Evolutionary conservation across 148 eudicot genomes (phyloP), one percentile per base, ranked within the genome.

Genomic region (Dysphania ambrosioides): DNA sequence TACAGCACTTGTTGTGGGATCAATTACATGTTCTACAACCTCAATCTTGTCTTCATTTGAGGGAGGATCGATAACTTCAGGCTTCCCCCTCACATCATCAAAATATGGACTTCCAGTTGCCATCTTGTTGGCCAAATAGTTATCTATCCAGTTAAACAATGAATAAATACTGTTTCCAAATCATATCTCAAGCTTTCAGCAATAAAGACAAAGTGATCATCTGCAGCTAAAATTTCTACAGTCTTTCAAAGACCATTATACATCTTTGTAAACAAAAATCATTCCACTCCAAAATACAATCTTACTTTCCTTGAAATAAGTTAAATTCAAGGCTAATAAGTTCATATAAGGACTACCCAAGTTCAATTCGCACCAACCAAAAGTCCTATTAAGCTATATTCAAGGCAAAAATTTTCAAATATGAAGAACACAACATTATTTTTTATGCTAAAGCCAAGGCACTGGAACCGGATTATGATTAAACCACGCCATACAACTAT

Each of bases 11-110:
- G 82, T 85, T 76, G 87, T 61, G 68, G 92, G 80, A 74, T 91
- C 89, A 77, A 83, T 82, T 67, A 84, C 88, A 80, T 77, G 85
- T 85, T 88, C 96, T 73, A 76, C 73, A 73, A 91, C 66, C 68
- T 90, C 97, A 79, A 84, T 67, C 82, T 79, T 69, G 66, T 88
- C 93, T 34, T 88, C 97, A 77, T 79, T 79, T 53, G 88, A 75
- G 72, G 97, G 87, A 66, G 90, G 87, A 82, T 90, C 97, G 68
- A 91, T 75, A 64, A 90, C 91, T 85, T 94, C 98, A 15, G 95
- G 85, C 74, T 88, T 87, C 66, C 47, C 77, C 73, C 92, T 83
- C 65, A 90, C 53, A 51, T 88, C 93, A 77, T 91, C 96, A 82
- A 84, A 87, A 76, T 82, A 91, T 67, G 91, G 85, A 84, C 79